Conservation (phyloP, 352 stramenopile genomes). For the Globisporangium cystogenes region DNA sequence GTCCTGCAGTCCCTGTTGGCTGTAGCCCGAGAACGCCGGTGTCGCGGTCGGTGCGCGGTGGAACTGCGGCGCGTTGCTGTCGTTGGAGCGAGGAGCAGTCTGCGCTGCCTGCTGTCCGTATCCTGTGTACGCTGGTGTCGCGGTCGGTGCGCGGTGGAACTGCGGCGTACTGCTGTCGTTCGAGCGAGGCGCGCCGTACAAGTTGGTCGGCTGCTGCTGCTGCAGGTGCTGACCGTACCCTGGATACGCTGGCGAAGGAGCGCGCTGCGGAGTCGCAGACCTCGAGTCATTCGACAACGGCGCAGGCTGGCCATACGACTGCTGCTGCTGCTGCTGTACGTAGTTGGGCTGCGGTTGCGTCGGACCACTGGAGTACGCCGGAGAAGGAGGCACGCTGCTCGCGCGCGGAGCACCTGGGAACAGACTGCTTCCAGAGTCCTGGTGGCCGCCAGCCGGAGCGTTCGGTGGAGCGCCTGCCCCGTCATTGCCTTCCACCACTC, state of each 20-base stretch:
- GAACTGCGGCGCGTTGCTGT: conserved; percentile 8
- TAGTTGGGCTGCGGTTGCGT: conserved; percentile 3
- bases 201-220: conserved; percentile 7
- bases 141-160: conserved; percentile 18
- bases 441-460: neutral
- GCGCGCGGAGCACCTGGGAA: conserved; percentile 30
- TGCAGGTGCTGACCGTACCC: conserved; percentile 7
- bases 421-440: conserved; percentile 21
- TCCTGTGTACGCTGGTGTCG: conserved; percentile 4
- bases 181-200: conserved; percentile 10
- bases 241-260: conserved; percentile 10
- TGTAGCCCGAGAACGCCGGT: conserved; percentile 4
- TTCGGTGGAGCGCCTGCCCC: conserved; percentile 12
- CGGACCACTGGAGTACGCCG: conserved; percentile 6
- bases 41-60: conserved; percentile 11
- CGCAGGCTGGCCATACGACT: conserved; percentile 13
- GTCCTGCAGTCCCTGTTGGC: conserved; percentile 3
- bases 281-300: conserved; percentile 9
- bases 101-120: conserved; percentile 1
- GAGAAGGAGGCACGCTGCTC: conserved; percentile 13
- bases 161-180: conserved; percentile 11
- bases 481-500: conserved; percentile 76
- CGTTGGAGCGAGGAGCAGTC: conserved; percentile 12
- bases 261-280: neutral
- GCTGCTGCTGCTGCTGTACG: conserved; percentile 1